phyloP scores from a whole-genome alignment of 139 green algal genomes.

The Ettlia oleoabundans region DNA sequence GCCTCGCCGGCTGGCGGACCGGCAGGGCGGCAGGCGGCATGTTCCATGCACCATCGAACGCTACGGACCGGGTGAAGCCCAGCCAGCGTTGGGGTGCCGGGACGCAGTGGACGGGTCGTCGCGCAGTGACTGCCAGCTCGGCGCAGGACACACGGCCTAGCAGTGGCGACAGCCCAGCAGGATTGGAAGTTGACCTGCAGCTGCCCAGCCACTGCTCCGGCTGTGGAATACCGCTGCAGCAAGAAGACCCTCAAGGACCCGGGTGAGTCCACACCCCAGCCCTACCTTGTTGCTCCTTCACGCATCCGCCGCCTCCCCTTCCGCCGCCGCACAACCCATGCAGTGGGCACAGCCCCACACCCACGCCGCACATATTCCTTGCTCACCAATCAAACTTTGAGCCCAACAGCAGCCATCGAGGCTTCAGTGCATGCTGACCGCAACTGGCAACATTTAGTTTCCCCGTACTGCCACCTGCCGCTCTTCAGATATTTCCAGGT shows the following conservation, averaged over 20 bases:
- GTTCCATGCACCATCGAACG: no score
- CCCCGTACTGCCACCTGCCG: not conserved
- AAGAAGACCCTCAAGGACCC: constrained; percentile 58
- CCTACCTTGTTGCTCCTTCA: not conserved
- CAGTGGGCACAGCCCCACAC: no score
- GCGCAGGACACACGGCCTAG: not conserved
- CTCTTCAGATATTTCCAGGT: constrained; percentile 73
- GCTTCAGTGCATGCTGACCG: not conserved
- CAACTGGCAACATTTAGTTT: not conserved
- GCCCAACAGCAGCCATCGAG: no score
- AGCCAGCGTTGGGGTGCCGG: not conserved
- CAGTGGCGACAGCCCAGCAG: not conserved
- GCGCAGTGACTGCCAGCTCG: not conserved
- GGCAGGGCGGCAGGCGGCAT: not conserved
- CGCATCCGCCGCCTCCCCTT: not conserved
- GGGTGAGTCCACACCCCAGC: constrained; percentile 52
- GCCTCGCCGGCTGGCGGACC: not conserved
- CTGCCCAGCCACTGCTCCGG: constrained; percentile 76
- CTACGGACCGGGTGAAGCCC: not conserved
- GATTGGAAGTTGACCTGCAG: not conserved
- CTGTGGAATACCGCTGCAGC: constrained; percentile 82
- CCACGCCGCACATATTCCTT: no score
- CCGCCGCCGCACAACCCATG: not conserved
- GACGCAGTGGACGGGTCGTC: not conserved
- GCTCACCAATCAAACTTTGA: no score